A percentile compares a stretch with the other conserved stretches of the same genome.
Conservation (phyloP, 768 basidiomycete species). For the Suillus subalutaceus region DNA sequence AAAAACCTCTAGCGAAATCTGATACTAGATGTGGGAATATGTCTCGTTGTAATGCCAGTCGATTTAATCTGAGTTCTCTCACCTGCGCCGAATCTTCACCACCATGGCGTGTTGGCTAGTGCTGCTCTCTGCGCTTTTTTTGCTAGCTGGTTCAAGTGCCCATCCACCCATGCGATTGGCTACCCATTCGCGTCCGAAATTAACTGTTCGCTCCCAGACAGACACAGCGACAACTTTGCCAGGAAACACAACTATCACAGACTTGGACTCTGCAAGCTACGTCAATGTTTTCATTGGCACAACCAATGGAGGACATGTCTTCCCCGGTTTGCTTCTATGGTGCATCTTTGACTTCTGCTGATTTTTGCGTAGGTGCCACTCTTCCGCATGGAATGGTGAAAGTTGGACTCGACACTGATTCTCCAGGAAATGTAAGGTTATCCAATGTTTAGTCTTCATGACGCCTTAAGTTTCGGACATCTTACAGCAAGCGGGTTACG, state of each 20-base stretch:
- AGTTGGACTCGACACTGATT: slow-evolving; percentile 68
- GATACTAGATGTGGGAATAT: background rate
- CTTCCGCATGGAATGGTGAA: slow-evolving; percentile 74
- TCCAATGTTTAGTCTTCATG: background rate
- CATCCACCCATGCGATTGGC: background rate
- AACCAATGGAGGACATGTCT: slow-evolving; percentile 65
- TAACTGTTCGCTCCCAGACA: slow-evolving; percentile 1
- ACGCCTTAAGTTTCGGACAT: background rate
- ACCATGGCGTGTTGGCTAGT: slow-evolving; percentile 10
- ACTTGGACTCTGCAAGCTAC: slow-evolving; percentile 20
- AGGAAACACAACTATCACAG: slow-evolving; percentile 8
- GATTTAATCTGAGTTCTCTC: background rate
- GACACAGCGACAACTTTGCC: background rate
- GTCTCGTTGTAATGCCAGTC: background rate
- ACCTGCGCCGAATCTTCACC: background rate
- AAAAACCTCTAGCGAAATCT: background rate
- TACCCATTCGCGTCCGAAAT: slow-evolving; percentile 8
- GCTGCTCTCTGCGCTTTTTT: slow-evolving; percentile 4
- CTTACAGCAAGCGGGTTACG: slow-evolving; percentile 42
- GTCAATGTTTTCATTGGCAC: slow-evolving; percentile 69
- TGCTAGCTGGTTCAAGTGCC: background rate
- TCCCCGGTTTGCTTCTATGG: slow-evolving; percentile 49
- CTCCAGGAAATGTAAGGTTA: slow-evolving; percentile 54
- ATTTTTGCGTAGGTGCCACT: slow-evolving; percentile 49
- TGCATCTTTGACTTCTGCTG: slow-evolving; percentile 3